These are phyloP conservation scores for Aurinia saxatilis DNA, from an alignment of 345 rosid species.

Conservation along the genomic window DNA sequence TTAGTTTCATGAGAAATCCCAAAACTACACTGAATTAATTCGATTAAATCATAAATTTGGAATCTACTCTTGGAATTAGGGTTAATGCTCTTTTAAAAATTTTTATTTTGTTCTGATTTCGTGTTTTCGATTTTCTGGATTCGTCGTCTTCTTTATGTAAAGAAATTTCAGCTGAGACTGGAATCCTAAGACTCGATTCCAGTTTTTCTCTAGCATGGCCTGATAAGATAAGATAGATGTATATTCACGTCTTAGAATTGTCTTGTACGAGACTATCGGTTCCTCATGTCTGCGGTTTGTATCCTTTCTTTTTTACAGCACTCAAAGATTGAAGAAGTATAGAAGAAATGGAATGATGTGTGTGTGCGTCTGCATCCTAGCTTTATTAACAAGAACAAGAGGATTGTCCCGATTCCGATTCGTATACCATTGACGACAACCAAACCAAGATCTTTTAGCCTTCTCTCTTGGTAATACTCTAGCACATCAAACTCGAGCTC, in stretches of 20 bases:
- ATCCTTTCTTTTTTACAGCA: slow-evolving; percentile 3
- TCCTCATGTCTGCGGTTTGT: background rate
- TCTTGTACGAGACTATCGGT: background rate
- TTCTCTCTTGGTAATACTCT: slow-evolving; percentile 87
- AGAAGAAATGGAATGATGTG: slow-evolving; percentile 78
- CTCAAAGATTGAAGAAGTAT: slow-evolving; percentile 42
- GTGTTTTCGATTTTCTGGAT: no score
- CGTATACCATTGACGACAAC: no score
- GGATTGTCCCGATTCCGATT: slow-evolving; percentile 32
- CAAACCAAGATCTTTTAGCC: slow-evolving; percentile 85
- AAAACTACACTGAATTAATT: no score
- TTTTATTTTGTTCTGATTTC: no score
- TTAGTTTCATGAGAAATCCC: no score
- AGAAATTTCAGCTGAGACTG: no score
- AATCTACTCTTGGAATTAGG: no score
- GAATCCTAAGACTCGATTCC: no score
- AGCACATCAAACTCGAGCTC: slow-evolving; percentile 58
- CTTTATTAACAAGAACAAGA: slow-evolving; percentile 48
- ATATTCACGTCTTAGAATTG: background rate
- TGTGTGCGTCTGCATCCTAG: slow-evolving; percentile 68
- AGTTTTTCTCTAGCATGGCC: no score
- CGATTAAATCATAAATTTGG: no score
- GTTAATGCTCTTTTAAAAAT: no score
- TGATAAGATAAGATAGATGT: background rate
- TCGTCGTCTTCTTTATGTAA: no score